Base-by-base conservation (phyloP, 257 asterid species). In the Coffea canephora region DNA sequence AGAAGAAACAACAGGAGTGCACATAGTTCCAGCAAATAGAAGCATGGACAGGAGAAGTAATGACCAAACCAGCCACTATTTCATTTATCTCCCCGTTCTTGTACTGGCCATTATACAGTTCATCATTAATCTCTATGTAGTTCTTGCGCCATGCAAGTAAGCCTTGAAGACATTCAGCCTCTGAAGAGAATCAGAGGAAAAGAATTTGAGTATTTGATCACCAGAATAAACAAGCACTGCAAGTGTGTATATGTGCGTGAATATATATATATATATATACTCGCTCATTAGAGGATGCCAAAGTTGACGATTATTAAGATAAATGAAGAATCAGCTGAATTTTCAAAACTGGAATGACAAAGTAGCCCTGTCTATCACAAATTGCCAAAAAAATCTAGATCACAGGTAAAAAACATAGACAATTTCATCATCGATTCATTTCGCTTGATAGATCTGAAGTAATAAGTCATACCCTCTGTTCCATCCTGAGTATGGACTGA, bases 31-130 rank as follows among this genome's bases (percentile, higher is more conserved):
- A 55, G 67, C 41, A 8, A 34, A 73, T 43, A 59, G 52, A 68
- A 75, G 36, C 25, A 46, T 62, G 23, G 14, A 21, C 5, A 50
- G 21, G 3, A 73, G 21, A 36, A 3, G 39, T 14, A 66, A 6
- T 19, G n/a, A 77, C 83, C 65, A n/a, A 59, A 87, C 90, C 90
- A 69, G 83, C 85, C 68, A 85, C 67, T 39, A 85, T 79, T 74
- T 85, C 86, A 36, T 83, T 87, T 43, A 71, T 79, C 78, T 68
- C 76, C 70, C 85, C 81, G 77, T 74, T 70, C 16, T 62, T 69
- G 66, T 43, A 64, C 81, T 73, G 80, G n/a, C 90, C 90, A 69
- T 69, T 73, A 82, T 80, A 79, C 18, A 85, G 79, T 78, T 85
- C 90, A 50, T 78, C 75, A 43, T 87, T 83, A 61, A 85, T 87